Evolutionary conservation across 345 rosid genomes (phyloP).

Genomic region (Aegle marmelos): DNA sequence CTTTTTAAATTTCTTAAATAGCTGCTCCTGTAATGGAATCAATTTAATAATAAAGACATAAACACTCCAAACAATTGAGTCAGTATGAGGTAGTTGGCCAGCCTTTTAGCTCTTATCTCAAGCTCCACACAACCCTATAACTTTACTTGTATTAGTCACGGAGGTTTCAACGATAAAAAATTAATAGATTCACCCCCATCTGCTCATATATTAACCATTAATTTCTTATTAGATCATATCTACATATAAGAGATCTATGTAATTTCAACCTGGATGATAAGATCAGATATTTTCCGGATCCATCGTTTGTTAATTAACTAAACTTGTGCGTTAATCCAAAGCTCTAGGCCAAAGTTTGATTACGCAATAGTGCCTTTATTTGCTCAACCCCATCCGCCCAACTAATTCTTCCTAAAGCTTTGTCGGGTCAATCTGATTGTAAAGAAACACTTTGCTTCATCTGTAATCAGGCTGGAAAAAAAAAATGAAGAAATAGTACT

Average conservation of each 20-base stretch:
- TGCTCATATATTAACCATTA: too few species aligned
- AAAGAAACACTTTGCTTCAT: slow-evolving; percentile 16
- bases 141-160: neutral
- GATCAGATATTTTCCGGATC: neutral
- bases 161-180: neutral
- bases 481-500: too few species aligned
- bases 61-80: neutral
- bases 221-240: too few species aligned
- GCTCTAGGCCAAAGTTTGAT: neutral
- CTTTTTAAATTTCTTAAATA: neutral
- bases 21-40: neutral
- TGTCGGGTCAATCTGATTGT: slow-evolving; percentile 5
- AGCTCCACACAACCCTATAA: neutral
- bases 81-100: neutral
- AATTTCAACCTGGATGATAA: neutral
- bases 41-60: neutral
- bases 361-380: slow-evolving; percentile 16
- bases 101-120: too few species aligned
- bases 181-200: too few species aligned
- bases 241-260: neutral
- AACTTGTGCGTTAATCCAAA: neutral
- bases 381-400: slow-evolving; percentile 31
- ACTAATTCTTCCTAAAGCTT: neutral
- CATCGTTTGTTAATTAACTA: neutral
- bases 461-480: slow-evolving; percentile 2